Evolutionary conservation across 1,284 basidiomycete species (phyloP).

Genomic region (Puccinia horiana): DNA sequence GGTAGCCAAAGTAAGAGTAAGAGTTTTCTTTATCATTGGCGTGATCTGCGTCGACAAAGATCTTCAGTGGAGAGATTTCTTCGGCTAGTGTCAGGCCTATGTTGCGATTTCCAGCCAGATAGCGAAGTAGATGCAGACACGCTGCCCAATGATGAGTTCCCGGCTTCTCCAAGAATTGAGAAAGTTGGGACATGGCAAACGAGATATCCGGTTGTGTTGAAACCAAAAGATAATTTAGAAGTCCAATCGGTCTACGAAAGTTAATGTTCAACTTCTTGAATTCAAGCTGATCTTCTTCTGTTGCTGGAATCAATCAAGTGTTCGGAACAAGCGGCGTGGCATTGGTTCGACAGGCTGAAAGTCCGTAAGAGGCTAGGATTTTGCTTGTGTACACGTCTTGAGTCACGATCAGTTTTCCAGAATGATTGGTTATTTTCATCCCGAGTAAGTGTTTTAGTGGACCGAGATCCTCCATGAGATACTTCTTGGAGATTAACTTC

Average conservation of each 20-base stretch:
- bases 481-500: no score
- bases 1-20: background rate
- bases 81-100: background rate
- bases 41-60: background rate
- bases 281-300: no score
- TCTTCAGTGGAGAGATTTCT: background rate
- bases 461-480: no score
- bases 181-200: no score
- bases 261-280: background rate
- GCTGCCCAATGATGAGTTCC: background rate
- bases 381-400: no score
- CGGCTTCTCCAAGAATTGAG: background rate
- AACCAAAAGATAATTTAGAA: background rate
- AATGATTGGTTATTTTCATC: no score
- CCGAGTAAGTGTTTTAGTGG: no score
- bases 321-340: no score
- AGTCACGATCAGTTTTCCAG: no score
- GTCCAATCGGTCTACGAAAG: background rate
- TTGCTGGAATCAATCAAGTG: no score
- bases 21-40: background rate
- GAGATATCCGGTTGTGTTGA: background rate
- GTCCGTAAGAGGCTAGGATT: no score
- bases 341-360: no score
- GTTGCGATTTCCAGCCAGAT: background rate
- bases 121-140: background rate